A percentile compares a stretch with the other conserved stretches of the same genome.
These are phyloP conservation scores for Trichothecium sympodiale DNA, from an alignment of 2,329 filamentous ascomycete genomes.

Conservation along the genomic window DNA sequence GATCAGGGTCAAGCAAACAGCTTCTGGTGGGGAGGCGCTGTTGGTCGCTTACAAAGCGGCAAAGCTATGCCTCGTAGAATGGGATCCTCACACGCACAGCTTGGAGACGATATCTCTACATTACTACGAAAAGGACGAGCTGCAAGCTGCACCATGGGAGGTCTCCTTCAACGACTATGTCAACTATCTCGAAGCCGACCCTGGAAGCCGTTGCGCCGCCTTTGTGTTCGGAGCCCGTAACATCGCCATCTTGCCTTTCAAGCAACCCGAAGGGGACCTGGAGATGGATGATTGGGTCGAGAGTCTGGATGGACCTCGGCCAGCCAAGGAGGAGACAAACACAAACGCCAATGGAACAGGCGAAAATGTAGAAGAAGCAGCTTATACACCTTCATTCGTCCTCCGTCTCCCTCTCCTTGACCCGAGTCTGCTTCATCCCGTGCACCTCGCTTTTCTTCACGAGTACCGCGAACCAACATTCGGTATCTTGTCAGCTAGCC, in stretches of 20 bases:
- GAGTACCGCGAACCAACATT: conserved; percentile 98
- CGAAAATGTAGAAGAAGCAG: conserved; percentile 43
- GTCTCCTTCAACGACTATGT: conserved; percentile 62
- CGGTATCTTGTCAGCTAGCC: conserved; percentile 75
- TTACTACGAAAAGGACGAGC: conserved; percentile 93
- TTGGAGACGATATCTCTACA: conserved; percentile 90
- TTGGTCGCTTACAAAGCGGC: conserved; percentile 81
- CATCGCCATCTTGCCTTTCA: conserved; percentile 88
- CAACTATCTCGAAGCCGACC: conserved; percentile 79
- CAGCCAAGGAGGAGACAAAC: conserved; percentile 31
- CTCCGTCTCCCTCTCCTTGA: conserved; percentile 83
- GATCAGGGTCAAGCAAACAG: conserved; percentile 61
- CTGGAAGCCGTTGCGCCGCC: conserved; percentile 83
- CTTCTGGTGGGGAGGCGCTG: conserved; percentile 73
- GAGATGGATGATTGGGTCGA: conserved; percentile 88
- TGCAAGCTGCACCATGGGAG: conserved; percentile 73
- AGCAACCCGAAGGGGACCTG: conserved; percentile 74
- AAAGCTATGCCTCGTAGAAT: conserved; percentile 86
- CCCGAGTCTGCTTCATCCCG: conserved; percentile 73
- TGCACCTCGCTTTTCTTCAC: conserved; percentile 86
- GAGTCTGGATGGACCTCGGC: conserved; percentile 60
- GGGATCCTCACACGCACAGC: conserved; percentile 71
- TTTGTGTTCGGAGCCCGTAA: conserved; percentile 85
- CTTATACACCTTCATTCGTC: conserved; percentile 83
- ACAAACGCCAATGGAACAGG: conserved; percentile 23